Base-by-base conservation (phyloP, 768 basidiomycete species). In the Suillus decipiens region DNA sequence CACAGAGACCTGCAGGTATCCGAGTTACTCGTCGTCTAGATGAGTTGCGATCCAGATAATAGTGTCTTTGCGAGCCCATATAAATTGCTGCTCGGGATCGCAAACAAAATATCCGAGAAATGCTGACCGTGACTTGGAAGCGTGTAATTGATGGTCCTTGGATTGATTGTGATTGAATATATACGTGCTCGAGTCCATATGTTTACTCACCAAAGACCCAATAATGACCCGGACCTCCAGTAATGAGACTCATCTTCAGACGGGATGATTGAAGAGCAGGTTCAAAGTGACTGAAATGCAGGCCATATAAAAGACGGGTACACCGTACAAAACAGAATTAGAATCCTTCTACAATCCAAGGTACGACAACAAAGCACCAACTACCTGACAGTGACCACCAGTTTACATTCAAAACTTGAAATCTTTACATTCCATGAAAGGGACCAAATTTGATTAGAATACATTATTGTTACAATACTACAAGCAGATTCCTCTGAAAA, bases 11-110 rank as follows among this genome's bases (percentile, higher is more conserved):
- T 57, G 31, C 42, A 61, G 15, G 42, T 64, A 62, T 51, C 28
- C 28, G 28, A 28, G 28, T 28, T 60, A 53, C 56, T 69, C 64
- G 58, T 71, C 62, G 61, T 69, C 68, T 33, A 72, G 68, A 50
- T 70, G 68, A 12, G 68, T 69, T 5, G 66, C 57, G 55, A 64
- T 54, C 11, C 56, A 65, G 22, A 60, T 6, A 31, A 39, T 12
- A 4, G 31, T 47, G 61, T 62, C 61, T 50, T 50, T 15, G 28
- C 48, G 48, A 31, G 9, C 28, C 48, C 48, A 50, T 50, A 15
- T 50, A 3, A 50, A 50, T 22, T 50, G 15, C 48, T 50, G 24
- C 24, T 28, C 0, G 24, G 6, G 6, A 48, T 12, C 3, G 2
- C 12, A 14, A 37, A 37, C 37, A 4, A 37, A 50, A 50, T 8